Base-by-base conservation (phyloP, 495 filamentous ascomycete species). In the Talaromyces liani region DNA sequence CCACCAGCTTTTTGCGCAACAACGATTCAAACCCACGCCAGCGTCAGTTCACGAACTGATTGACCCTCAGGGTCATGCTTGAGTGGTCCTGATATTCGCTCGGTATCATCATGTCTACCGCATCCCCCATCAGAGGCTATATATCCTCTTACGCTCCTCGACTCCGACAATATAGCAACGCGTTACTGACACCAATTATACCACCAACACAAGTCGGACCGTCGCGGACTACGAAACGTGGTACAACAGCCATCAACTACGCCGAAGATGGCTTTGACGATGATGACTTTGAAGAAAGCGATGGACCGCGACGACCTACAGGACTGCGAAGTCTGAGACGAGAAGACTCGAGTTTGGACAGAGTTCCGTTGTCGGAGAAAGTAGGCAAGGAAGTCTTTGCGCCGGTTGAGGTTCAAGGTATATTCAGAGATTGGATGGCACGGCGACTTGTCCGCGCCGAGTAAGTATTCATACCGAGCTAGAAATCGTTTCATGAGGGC, bases 221-320 rank as follows among this genome's bases (percentile, higher is more conserved):
- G 20, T 82, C 90, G 64, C 86, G 93, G 69, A 97, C 92, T 20
- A 98, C 94, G 20, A 99, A 99, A 77, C 90, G 94, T 72, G 95
- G 94, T 41, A 98, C 94, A 2, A 91, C 91, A 45, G 91, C 92
- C 53, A 93, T 97, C 70, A 98, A 97, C 73, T 99, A 99, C 69
- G 93, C 94, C 31, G 94, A 99, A 73, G 92, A 97, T 69, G 93
- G 91, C 18, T 96, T 84, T 68, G 94, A 97, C 61, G 92, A 98
- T 73, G 88, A 94, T 59, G 92, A 97, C 67, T 93, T 97, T 65
- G 92, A 97, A 41, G 93, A 96, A 53, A 90, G 86, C 51, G 90
- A 92, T 69, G 85, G 80, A 34, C 86, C 87, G 49, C 85, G 91
- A 62, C 85, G 90, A 55, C 91, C 88, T 58, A 97, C 91, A 6